Conservation (phyloP, 2,329 filamentous ascomycete genomes). For the Onygena corvina region DNA sequence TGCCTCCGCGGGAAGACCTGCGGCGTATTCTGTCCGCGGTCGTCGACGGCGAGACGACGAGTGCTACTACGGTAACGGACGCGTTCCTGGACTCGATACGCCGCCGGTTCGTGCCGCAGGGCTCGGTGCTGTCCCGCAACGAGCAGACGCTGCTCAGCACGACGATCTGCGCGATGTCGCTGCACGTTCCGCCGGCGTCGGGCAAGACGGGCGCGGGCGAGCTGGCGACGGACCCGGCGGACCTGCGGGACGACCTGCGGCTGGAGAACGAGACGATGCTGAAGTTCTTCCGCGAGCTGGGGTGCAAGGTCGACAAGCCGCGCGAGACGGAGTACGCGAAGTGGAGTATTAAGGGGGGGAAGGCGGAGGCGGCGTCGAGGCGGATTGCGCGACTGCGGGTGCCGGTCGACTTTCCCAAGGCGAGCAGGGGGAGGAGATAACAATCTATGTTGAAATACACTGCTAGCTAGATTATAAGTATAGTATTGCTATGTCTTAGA, state of each 20-base stretch:
- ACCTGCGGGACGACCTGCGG: conserved; percentile 35
- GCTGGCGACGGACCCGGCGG: conserved; percentile 34
- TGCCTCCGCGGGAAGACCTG: conserved; percentile 32
- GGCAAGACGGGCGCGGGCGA: conserved; percentile 26
- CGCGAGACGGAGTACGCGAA: conserved; percentile 32
- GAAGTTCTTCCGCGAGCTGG: conserved; percentile 37
- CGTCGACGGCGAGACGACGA: conserved; percentile 13
- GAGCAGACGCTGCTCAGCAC: conserved; percentile 35
- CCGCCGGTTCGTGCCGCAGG: conserved; percentile 31
- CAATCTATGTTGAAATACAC: too few species aligned
- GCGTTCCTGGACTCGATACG: conserved; percentile 32
- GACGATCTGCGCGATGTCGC: conserved; percentile 35
- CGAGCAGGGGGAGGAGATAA: conserved; percentile 29
- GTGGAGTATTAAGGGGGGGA: conserved; percentile 44
- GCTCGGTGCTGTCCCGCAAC: conserved; percentile 26
- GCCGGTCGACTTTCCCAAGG: conserved; percentile 72
- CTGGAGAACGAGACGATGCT: conserved; percentile 26
- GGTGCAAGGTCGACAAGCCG: conserved; percentile 34
- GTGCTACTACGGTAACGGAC: conserved; percentile 24
- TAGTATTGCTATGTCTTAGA: too few species aligned
- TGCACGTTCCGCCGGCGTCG: conserved; percentile 36
- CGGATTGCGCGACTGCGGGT: conserved; percentile 59
- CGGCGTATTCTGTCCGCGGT: conserved; percentile 27
- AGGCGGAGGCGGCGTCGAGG: conserved; percentile 42
- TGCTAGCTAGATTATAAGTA: too few species aligned